Percentiles rank a stretch among this genome's conserved stretches.
phyloP scores from a whole-genome alignment of 2,329 filamentous ascomycete genomes.

The Penicillium sumatraense region DNA sequence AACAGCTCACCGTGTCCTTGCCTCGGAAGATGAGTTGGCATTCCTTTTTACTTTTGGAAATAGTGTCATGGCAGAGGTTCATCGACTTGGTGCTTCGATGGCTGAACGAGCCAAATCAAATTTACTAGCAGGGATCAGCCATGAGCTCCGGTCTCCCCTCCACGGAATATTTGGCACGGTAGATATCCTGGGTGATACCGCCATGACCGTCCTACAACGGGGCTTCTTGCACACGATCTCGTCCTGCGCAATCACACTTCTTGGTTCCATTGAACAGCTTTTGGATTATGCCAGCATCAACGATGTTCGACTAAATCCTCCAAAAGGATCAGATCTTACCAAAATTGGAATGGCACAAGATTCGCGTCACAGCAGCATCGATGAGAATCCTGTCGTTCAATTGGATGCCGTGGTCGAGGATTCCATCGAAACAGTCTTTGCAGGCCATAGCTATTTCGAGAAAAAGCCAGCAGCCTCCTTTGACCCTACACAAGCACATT shows the following conservation, averaged over 20 bases:
- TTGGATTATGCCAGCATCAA: constrained; percentile 32
- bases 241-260: constrained; percentile 44
- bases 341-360: background rate
- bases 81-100: constrained; percentile 24
- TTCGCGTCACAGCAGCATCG: background rate
- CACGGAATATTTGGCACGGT: constrained; percentile 35
- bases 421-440: constrained; percentile 19
- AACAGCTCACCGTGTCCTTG: constrained; percentile 20
- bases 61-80: constrained; percentile 33
- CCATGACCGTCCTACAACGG: constrained; percentile 25
- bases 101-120: constrained; percentile 35
- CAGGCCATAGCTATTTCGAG: constrained; percentile 16
- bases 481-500: background rate
- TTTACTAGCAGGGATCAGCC: constrained; percentile 34
- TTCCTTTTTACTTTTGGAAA: constrained; percentile 31
- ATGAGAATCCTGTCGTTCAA: constrained; percentile 11
- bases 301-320: constrained; percentile 8
- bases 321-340: background rate
- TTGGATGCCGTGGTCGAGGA: constrained; percentile 17
- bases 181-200: constrained; percentile 30
- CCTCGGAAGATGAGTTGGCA: constrained; percentile 24
- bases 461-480: background rate
- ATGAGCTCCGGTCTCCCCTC: constrained; percentile 38
- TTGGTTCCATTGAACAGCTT: constrained; percentile 44
- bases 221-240: constrained; percentile 36